Base-by-base conservation (phyloP, 1,284 basidiomycete species). In the Peniophora sp. region DNA sequence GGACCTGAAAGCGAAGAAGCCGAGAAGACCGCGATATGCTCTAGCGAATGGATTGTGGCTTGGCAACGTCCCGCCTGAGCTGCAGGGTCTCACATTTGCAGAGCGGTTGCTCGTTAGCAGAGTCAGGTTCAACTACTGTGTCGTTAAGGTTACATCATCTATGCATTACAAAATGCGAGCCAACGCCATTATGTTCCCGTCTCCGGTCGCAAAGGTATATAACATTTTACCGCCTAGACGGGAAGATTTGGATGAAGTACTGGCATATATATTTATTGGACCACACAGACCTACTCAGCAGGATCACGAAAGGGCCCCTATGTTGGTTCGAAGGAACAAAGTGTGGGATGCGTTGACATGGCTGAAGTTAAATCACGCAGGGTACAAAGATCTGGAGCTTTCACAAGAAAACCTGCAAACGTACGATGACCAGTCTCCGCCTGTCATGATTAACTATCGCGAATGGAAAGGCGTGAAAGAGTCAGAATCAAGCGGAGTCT, bases 331-430 rank as follows among this genome's bases (percentile, higher is more conserved):
- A 17, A 10, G 57, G 64, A 0, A 15, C 22, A 11, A 32, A 20
- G n/a, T 41, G 20, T n/a, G n/a, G 39, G n/a, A 41, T n/a, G 63
- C 64, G 3, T 47, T 68, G 2, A 48, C 61, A 17, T 67, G 65
- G 65, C 51, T 68, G n/a, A 61, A 60, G 20, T 24, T 63, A 3
- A 68, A 68, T 47, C 62, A 68, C 54, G 6, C 3, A 10, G 58
- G 60, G 23, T 68, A 67, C 53, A 18, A 1, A 2, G 59, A 63
- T 52, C 8, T 64, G 0, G 47, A 51, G 0, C 63, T 68, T 9
- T 62, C 58, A 1, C 11, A 61, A 2, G 51, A 58, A 0, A 62
- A 64, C 52, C 34, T 64, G 3, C n/a, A 39, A 3, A 20, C 48
- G 35, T 66, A 66, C 49, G 37, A 51, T n/a, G 39, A 41, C 5